These are phyloP conservation scores for Pleoardoris graminearum DNA, from an alignment of 2,329 filamentous ascomycete genomes.

Conservation along the genomic window DNA sequence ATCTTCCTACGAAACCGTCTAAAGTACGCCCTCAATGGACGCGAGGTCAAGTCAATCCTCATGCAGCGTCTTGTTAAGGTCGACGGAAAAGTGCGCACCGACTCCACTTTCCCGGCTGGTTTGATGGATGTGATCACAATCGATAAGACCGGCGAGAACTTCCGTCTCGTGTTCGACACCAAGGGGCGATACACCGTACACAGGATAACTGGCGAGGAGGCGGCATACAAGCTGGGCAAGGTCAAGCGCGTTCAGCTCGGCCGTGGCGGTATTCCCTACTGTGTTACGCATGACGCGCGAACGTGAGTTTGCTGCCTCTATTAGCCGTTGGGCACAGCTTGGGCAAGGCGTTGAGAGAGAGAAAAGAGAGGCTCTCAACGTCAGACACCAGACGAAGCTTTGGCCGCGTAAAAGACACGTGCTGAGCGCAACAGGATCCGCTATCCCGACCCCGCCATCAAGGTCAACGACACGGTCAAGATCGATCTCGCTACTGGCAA, in stretches of 20 bases:
- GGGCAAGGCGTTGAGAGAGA: slow-evolving; percentile 42
- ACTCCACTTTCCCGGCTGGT: slow-evolving; percentile 93
- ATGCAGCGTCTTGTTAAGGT: slow-evolving; percentile 99
- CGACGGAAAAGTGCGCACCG: slow-evolving; percentile 99
- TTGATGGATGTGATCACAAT: slow-evolving; percentile 99
- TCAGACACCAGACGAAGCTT: slow-evolving; percentile 99
- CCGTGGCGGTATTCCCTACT: slow-evolving; percentile 99
- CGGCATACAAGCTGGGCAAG: slow-evolving; percentile 99
- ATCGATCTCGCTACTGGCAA: slow-evolving; percentile 96
- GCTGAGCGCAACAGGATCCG: slow-evolving; percentile 75
- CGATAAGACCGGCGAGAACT: slow-evolving; percentile 99
- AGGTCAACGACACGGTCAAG: slow-evolving; percentile 99
- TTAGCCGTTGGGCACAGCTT: slow-evolving; percentile 89
- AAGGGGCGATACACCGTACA: slow-evolving; percentile 99
- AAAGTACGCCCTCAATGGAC: slow-evolving; percentile 99
- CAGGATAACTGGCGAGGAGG: slow-evolving; percentile 98
- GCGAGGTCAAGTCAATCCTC: slow-evolving; percentile 95
- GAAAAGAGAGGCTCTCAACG: slow-evolving; percentile 53
- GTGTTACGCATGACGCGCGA: slow-evolving; percentile 99
- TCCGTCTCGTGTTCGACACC: slow-evolving; percentile 99
- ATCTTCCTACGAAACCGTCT: slow-evolving; percentile 80
- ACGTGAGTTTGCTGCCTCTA: slow-evolving; percentile 99
- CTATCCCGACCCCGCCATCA: slow-evolving; percentile 97
- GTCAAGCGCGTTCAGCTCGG: slow-evolving; percentile 99
- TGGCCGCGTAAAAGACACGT: slow-evolving; percentile 61